Conservation (phyloP, 495 filamentous ascomycete species). For the Neurospora sp. region DNA sequence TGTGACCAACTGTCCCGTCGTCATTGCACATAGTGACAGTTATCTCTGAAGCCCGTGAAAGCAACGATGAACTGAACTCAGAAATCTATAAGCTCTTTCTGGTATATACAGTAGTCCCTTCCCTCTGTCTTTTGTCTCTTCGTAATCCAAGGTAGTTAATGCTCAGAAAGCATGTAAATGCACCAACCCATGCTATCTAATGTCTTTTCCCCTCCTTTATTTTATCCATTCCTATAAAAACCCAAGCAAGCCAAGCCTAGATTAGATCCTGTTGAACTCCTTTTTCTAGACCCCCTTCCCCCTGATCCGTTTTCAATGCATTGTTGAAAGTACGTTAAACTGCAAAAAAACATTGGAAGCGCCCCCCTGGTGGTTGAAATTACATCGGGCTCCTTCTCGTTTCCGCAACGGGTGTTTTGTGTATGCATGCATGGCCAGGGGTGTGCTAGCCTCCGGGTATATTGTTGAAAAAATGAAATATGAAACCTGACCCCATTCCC, state of each 20-base stretch:
- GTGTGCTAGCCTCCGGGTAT: background rate
- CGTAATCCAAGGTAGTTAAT: background rate
- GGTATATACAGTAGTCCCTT: background rate
- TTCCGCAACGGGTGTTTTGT: too few relatives aligned
- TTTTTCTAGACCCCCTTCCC: background rate
- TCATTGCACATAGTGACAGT: too few relatives aligned
- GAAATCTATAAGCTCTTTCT: background rate
- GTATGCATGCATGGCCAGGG: too few relatives aligned
- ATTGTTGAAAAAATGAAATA: background rate
- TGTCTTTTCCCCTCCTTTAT: background rate
- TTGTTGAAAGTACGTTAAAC: background rate
- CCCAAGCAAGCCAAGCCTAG: background rate
- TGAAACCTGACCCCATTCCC: background rate
- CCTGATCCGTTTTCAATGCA: background rate
- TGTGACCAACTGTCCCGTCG: background rate
- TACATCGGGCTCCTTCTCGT: background rate
- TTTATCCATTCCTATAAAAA: background rate
- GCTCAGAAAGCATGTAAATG: background rate
- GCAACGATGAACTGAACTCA: background rate
- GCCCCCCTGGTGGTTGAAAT: background rate
- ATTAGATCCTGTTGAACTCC: conserved; percentile 7
- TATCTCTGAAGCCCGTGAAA: background rate
- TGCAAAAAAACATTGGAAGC: background rate
- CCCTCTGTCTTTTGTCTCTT: background rate
- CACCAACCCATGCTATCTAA: background rate